Percentiles rank a stretch among this genome's conserved stretches.
phyloP scores from a whole-genome alignment of 2,329 filamentous ascomycete genomes.

The Aspergillus pseudoviridinutans region DNA sequence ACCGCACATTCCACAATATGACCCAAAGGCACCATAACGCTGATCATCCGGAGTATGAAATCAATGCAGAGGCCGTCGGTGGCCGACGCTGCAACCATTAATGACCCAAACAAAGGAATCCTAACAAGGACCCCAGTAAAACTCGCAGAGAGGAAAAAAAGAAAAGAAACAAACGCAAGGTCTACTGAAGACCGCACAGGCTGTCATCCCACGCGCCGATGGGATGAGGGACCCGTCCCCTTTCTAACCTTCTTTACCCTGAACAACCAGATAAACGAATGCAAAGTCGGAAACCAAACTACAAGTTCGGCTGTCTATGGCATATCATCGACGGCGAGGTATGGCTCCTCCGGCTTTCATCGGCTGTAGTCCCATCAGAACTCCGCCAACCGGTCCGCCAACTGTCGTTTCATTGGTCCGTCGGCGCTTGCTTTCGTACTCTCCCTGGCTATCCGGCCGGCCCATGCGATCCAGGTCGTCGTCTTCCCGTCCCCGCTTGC shows the following conservation, averaged over 20 bases:
- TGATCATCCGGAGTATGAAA: constrained; percentile 13
- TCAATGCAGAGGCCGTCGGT: constrained; percentile 10
- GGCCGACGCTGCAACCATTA: constrained; percentile 11
- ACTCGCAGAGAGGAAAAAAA: not conserved
- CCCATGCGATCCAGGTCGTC: constrained; percentile 63
- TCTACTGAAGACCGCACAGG: not conserved
- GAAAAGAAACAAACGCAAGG: not conserved
- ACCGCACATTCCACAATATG: constrained; percentile 15
- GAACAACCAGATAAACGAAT: constrained; percentile 8
- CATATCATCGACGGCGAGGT: constrained; percentile 34
- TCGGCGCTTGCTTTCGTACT: constrained; percentile 68
- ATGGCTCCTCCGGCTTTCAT: constrained; percentile 43
- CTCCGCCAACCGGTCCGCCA: constrained; percentile 42
- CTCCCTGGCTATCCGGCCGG: constrained; percentile 58
- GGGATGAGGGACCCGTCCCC: not conserved
- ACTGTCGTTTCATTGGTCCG: constrained; percentile 65
- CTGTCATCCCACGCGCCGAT: not conserved
- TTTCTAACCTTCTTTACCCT: not conserved
- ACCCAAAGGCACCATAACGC: constrained; percentile 19
- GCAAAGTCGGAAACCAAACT: not conserved
- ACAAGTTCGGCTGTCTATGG: not conserved
- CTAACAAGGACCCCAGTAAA: not conserved
- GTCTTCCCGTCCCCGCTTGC: constrained; percentile 62
- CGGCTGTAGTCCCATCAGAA: constrained; percentile 38
- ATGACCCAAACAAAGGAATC: not conserved